A percentile compares a stretch with the other conserved stretches of the same genome.
phyloP scores from a whole-genome alignment of 352 stramenopile genomes.

The Globisporangium echinulatum region DNA sequence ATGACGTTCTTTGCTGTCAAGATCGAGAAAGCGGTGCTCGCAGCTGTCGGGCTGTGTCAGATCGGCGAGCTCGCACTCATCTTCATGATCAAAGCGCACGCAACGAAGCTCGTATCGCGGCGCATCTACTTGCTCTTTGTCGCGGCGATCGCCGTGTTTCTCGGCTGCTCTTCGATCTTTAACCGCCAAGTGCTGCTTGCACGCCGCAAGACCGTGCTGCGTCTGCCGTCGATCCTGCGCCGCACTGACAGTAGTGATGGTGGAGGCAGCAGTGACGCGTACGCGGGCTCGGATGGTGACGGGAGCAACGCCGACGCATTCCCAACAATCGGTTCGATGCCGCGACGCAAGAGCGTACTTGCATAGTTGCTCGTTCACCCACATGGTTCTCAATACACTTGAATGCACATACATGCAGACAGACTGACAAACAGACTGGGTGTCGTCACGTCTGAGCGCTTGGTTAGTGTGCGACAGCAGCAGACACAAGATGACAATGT shows the following conservation, averaged over 20 bases:
- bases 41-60: constrained; percentile 69
- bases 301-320: constrained; percentile 15
- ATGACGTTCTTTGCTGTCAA: constrained; percentile 80
- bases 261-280: constrained; percentile 9
- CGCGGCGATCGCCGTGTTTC: constrained; percentile 71
- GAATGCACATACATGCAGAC: too few relatives aligned
- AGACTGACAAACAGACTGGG: too few relatives aligned
- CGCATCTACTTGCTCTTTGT: constrained; percentile 81
- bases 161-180: constrained; percentile 76
- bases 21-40: constrained; percentile 67
- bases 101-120: constrained; percentile 74
- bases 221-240: constrained; percentile 34
- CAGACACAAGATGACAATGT: too few relatives aligned
- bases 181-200: constrained; percentile 65
- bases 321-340: constrained; percentile 14
- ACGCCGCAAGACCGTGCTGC: constrained; percentile 51
- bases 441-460: too few relatives aligned
- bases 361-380: not conserved
- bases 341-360: constrained; percentile 16
- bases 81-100: constrained; percentile 88
- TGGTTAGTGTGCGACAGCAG: too few relatives aligned
- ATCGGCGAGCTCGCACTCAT: constrained; percentile 83
- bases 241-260: constrained; percentile 12
- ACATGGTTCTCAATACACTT: too few relatives aligned
- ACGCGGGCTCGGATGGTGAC: constrained; percentile 18